Evolutionary conservation across 345 rosid species (phyloP), one percentile per base, ranked within the genome.

Genomic region (Boechera stricta): DNA sequence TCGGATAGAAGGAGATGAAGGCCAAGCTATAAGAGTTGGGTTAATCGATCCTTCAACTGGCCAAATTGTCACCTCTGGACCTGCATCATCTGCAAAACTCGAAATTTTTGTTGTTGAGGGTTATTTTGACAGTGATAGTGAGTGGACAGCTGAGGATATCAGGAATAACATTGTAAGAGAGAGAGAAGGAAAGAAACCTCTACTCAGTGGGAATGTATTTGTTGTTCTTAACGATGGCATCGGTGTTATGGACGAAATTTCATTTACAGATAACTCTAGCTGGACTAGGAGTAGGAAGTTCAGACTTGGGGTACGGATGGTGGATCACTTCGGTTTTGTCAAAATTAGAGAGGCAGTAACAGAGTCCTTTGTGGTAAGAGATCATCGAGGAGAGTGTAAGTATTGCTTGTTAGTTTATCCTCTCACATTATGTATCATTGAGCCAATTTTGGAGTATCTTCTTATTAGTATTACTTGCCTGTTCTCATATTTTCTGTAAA

Each of bases 361-460:
- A 2, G 97, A 89, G 48, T 86, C 99, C n/a, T 92, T 92, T 76
- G 80, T 89, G 36, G 99, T 95, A 77, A 89, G 99, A 80, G 99
- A 95, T 87, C 99, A 95, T 77, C 97, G 99, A 42, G 99, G 99
- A 72, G 99, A 95, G 84, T 77, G 99, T 95, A 76, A 90, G 98
- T 89, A 32, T 38, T 72, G 35, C 42, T 77, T 69, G 8, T 69
- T 54, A 13, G 16, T 62, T 53, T 61, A 21, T 33, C 41, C 13
- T 44, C 21, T 6, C 63, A 18, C 44, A 31, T 5, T 76, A 8
- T 29, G 16, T 38, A 49, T 5, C 80, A 51, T 21, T 24, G 80
- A 60, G 45, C 68, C 51, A 59, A 33, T 12, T 54, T 55, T 33
- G 41, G 45, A 41, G 52, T 62, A 29, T 39, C 38, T 44, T 54